These are phyloP conservation scores for Oryza glumipatula DNA, from an alignment of 176 grass and related monocot genomes.

Conservation along the genomic window DNA sequence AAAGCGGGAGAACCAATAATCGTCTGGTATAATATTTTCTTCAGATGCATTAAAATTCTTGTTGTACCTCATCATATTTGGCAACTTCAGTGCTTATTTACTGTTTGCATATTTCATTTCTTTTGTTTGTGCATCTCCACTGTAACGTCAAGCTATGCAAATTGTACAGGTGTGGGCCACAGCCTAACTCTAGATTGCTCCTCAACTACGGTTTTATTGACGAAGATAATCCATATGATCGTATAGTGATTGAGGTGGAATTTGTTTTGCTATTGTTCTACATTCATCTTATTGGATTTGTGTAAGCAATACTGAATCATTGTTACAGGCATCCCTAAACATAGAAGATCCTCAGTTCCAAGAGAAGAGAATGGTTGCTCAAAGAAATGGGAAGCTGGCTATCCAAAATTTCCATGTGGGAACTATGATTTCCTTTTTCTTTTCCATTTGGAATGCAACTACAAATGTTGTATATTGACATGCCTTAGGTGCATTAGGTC, in stretches of 20 bases:
- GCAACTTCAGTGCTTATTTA: constrained; percentile 7
- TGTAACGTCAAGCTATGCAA: constrained; percentile 52
- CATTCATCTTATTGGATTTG: constrained; percentile 32
- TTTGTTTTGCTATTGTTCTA: constrained; percentile 5
- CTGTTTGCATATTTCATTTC: constrained; percentile 4
- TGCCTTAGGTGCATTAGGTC: constrained; percentile 58
- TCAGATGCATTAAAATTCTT: constrained; percentile 28
- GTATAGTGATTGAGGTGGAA: constrained; percentile 82
- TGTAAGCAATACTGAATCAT: constrained; percentile 31
- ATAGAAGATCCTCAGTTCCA: constrained; percentile 98
- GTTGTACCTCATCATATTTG: constrained; percentile 33
- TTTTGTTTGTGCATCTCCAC: background rate
- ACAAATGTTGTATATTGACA: constrained; percentile 38
- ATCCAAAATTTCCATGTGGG: constrained; percentile 93
- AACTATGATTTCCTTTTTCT: constrained; percentile 28
- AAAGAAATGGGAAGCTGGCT: constrained; percentile 91
- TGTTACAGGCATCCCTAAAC: constrained; percentile 86
- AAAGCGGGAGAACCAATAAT: constrained; percentile 87
- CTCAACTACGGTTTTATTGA: constrained; percentile 99
- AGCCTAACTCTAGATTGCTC: constrained; percentile 95
- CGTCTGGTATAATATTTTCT: constrained; percentile 81
- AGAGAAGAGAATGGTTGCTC: constrained; percentile 98
- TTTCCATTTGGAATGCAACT: constrained; percentile 32
- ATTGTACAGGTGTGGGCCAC: constrained; percentile 91
- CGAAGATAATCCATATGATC: constrained; percentile 96